Evolutionary conservation across 2,329 filamentous ascomycete genomes (phyloP).

Genomic region (Akanthomyces uredinophilus): DNA sequence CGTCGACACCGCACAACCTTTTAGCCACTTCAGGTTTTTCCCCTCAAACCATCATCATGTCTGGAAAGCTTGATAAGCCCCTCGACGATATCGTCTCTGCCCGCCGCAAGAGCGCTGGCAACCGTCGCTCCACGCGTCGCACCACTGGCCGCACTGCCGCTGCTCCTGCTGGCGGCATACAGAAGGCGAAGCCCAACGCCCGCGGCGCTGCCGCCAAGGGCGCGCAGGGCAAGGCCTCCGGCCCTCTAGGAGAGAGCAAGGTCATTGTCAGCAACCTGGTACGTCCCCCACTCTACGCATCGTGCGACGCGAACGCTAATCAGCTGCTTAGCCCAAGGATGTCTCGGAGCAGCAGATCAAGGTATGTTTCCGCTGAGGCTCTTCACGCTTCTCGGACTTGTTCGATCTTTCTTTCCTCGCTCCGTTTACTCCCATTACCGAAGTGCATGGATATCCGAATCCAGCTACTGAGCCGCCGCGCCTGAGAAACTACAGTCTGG

Average conservation of each 20-base stretch:
- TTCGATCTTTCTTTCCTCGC: conserved; percentile 53
- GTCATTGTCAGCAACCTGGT: conserved; percentile 98
- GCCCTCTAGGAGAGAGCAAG: conserved; percentile 73
- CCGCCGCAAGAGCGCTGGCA: conserved; percentile 55
- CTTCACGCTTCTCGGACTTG: conserved; percentile 60
- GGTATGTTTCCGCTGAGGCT: conserved; percentile 97
- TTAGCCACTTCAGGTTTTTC: neutral
- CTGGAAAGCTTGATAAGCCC: conserved; percentile 92
- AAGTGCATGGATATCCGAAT: conserved; percentile 12
- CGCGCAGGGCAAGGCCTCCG: conserved; percentile 58
- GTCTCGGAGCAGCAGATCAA: conserved; percentile 97
- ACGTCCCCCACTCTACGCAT: conserved; percentile 35
- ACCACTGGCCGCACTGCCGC: conserved; percentile 49
- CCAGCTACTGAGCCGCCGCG: conserved; percentile 5
- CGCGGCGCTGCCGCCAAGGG: conserved; percentile 57
- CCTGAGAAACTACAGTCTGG: conserved; percentile 8
- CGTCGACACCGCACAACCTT: conserved; percentile 41
- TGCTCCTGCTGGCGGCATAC: conserved; percentile 78
- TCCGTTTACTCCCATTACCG: conserved; percentile 31
- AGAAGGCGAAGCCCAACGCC: conserved; percentile 65
- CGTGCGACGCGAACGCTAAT: conserved; percentile 40
- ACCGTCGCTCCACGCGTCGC: conserved; percentile 47
- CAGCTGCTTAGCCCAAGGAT: conserved; percentile 70
- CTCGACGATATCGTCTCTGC: conserved; percentile 95
- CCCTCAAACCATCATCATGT: conserved; percentile 55